A percentile compares a stretch with the other conserved stretches of the same genome.
Conservation (phyloP, 805 yeast species). For the Metschnikowia hibisci region DNA sequence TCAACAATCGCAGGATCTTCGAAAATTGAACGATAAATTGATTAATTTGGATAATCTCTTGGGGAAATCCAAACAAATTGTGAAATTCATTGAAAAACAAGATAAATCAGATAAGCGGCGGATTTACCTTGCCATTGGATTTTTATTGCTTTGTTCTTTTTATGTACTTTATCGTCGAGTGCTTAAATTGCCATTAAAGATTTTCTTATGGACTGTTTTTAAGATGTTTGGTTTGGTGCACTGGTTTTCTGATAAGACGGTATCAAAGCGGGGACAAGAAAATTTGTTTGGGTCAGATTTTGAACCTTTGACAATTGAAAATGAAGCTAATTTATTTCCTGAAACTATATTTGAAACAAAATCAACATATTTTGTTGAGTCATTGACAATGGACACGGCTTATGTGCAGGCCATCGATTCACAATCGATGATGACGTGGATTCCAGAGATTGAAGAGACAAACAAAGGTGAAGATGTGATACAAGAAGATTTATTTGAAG, state of each 20-base stretch:
- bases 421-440: no score
- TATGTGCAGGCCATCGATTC: no score
- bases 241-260: slow-evolving; percentile 9
- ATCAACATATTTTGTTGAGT: no score
- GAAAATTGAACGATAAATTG: slow-evolving; percentile 39
- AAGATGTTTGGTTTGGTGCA: slow-evolving; percentile 27
- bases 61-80: slow-evolving; percentile 41
- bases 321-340: no score
- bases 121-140: slow-evolving; percentile 45
- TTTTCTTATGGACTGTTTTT: slow-evolving; percentile 45
- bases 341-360: no score
- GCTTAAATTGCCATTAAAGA: slow-evolving; percentile 39
- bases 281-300: no score
- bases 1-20: slow-evolving; percentile 42
- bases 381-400: no score
- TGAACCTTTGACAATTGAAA: no score
- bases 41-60: slow-evolving; percentile 39
- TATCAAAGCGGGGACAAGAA: neutral
- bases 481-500: no score
- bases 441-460: no score
- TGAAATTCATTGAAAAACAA: slow-evolving; percentile 49
- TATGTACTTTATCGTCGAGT: slow-evolving; percentile 52
- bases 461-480: no score
- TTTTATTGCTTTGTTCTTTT: slow-evolving; percentile 41
- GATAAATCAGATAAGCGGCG: slow-evolving; percentile 46